Base-by-base conservation (phyloP, 2,329 filamentous ascomycete genomes). In the Exophiala sideris region DNA sequence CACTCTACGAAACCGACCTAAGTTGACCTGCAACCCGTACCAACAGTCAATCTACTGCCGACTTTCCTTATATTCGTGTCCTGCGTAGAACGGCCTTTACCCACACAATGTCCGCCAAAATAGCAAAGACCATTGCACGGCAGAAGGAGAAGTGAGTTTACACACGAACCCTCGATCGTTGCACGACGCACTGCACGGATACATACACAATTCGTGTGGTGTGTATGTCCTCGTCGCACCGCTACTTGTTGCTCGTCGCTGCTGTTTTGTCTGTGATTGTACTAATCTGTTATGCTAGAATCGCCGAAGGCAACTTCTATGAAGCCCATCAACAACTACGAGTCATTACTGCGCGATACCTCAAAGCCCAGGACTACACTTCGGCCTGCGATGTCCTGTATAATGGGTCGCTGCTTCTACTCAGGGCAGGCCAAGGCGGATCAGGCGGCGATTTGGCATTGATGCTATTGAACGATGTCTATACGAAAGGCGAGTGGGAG, bases 251-350 rank as follows among this genome's bases (percentile, higher is more conserved):
- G 20, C 21, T 18, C 12, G 16, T 21, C 20, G 10, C n/a, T 12
- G 18, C 24, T 42, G 5, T 24, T 5, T 16, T 24, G 10, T 12
- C 29, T 3, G 12, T 47, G n/a, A 21, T 45, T 20, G 33, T 33
- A 20, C 60, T 65, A 56, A 65, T 54, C 39, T 56, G 42, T 53
- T 53, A 48, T 14, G 49, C 57, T 65, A 89, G 90, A 73, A 96
- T 96, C 72, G 79, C 84, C 63, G 90, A 95, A 72, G 92, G 91
- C 67, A 87, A 94, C 70, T 96, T 84, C 80, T 99, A 99, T 77
- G 94, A 99, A 81, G 94, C 94, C 54, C 92, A 97, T 75, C 94
- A 99, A 73, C 94, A 99, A 77, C 89, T 96, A 62, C 90, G 94
- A 59, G 91, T 96, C 50, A 92, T 96, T 64, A 91, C 91, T 57